A percentile compares a stretch with the other conserved stretches of the same genome.
Conservation (phyloP, 192 early-diverging fungal species). For the Linnemannia hyalina region DNA sequence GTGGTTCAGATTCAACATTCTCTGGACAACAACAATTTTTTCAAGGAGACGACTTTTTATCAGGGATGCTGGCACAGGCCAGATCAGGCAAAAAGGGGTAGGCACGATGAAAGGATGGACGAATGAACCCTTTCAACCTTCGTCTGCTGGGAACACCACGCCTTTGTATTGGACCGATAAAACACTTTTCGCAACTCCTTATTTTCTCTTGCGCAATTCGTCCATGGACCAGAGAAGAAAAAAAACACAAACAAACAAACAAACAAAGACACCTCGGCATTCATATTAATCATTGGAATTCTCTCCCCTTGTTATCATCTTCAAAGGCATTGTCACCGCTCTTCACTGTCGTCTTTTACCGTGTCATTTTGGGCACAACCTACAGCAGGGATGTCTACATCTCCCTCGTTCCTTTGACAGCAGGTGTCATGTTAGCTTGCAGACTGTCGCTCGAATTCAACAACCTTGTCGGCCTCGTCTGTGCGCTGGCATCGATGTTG, state of each 20-base stretch:
- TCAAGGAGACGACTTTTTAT: conserved; percentile 4
- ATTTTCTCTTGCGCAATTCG: background rate
- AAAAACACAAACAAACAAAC: background rate
- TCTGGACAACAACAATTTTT: background rate
- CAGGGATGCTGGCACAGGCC: background rate
- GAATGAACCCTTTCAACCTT: conserved; percentile 1
- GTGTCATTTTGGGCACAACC: conserved; percentile 73
- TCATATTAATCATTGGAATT: background rate
- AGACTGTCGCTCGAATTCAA: conserved; percentile 73
- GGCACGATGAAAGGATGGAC: background rate
- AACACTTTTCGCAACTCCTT: background rate
- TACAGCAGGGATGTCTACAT: conserved; percentile 82
- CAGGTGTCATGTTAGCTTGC: conserved; percentile 93
- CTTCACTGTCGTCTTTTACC: conserved; percentile 87
- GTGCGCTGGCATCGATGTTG: conserved; percentile 79
- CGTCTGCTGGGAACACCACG: background rate
- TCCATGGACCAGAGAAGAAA: background rate
- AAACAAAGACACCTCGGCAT: background rate
- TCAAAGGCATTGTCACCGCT: conserved; percentile 85
- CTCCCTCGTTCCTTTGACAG: conserved; percentile 82
- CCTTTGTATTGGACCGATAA: background rate
- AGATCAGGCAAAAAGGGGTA: background rate
- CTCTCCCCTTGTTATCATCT: conserved; percentile 28
- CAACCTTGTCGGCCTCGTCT: conserved; percentile 79
- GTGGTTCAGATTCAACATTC: background rate